Evolutionary conservation across 2,329 filamentous ascomycete species (phyloP), one percentile per base, ranked within the genome.

Genomic region (Plectosphaerella cucumerina): DNA sequence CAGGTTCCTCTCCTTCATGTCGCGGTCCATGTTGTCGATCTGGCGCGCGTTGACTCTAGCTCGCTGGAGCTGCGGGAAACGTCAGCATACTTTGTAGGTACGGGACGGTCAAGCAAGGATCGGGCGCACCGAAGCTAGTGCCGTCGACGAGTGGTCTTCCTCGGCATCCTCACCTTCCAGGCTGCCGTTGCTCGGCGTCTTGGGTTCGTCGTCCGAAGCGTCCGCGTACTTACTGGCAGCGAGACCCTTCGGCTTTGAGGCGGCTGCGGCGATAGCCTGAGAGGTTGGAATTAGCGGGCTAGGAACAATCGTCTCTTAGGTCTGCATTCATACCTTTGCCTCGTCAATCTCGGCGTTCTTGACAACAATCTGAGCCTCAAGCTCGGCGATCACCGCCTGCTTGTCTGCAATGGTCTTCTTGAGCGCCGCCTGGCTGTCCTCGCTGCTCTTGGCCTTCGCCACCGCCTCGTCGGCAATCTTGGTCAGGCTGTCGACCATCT

Each of bases 91-190:
- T 50, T 33, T 33, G 45, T 20, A 20, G 14, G 6, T 26, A 21
- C 58, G 64, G 61, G 65, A 65, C 61, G 63, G 67, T 66, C 66
- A 73, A 70, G 65, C 68, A 73, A 69, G 70, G 75, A 75, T 70
- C 67, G 69, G 63, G 73, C 83, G 77, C 79, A 86, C 83, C 82
- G 79, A 81, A 72, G 82, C 82, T 70, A 86, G 75, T 69, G 82
- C 83, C 65, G 76, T 73, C 65, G 82, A 85, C 68, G 81, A 82
- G 73, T 81, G 72, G 65, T 86, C 82, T 62, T 80, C 76, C 15
- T 48, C 47, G 35, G 39, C 39, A 65, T 71, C 71, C 81, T 85
- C 81, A 80, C 78, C 81, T 80, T 78, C 77, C 65, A 71, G 71
- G 62, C 66, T 60, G 50, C 67, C 62, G 46, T 63, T 64, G 50